Evolutionary conservation across 2,329 filamentous ascomycete species (phyloP).

Genomic region (Aureobasidium lini): DNA sequence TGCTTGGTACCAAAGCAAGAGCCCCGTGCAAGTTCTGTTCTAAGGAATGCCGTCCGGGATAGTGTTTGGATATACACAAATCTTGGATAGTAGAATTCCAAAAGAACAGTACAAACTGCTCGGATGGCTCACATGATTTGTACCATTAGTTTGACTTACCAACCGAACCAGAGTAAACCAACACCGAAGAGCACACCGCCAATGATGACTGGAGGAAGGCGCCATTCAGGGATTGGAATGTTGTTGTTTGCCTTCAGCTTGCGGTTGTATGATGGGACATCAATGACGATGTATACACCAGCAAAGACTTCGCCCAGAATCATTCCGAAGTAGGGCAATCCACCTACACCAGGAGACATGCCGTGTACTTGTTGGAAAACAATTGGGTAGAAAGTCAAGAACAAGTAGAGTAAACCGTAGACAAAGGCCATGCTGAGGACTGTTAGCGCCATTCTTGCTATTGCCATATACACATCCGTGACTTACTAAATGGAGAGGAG

Average conservation of each 20-base stretch:
- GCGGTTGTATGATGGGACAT: constrained; percentile 24
- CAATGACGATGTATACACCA: constrained; percentile 21
- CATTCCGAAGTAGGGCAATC: constrained; percentile 79
- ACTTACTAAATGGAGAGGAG: constrained; percentile 37
- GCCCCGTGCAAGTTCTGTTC: too few relatives aligned
- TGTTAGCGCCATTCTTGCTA: constrained; percentile 21
- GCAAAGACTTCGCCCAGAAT: constrained; percentile 22
- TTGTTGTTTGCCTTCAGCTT: constrained; percentile 39
- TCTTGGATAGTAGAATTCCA: too few relatives aligned
- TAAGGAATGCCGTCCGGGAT: too few relatives aligned
- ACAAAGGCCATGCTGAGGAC: constrained; percentile 19
- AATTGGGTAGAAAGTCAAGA: constrained; percentile 76
- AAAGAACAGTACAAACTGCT: too few relatives aligned
- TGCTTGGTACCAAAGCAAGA: too few relatives aligned
- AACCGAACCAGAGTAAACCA: constrained; percentile 30
- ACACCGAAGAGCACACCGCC: constrained; percentile 36
- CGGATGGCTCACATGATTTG: too few relatives aligned
- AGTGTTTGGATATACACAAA: too few relatives aligned
- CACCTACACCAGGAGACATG: constrained; percentile 61
- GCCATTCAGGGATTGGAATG: constrained; percentile 51
- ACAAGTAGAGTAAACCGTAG: constrained; percentile 65
- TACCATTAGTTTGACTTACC: constrained; percentile 8
- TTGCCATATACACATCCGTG: constrained; percentile 19
- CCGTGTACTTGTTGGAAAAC: constrained; percentile 67
- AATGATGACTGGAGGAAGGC: constrained; percentile 46